Evolutionary conservation across 2,329 filamentous ascomycete species (phyloP), one percentile per base, ranked within the genome.

Genomic region (Fusarium keratoplasticum): DNA sequence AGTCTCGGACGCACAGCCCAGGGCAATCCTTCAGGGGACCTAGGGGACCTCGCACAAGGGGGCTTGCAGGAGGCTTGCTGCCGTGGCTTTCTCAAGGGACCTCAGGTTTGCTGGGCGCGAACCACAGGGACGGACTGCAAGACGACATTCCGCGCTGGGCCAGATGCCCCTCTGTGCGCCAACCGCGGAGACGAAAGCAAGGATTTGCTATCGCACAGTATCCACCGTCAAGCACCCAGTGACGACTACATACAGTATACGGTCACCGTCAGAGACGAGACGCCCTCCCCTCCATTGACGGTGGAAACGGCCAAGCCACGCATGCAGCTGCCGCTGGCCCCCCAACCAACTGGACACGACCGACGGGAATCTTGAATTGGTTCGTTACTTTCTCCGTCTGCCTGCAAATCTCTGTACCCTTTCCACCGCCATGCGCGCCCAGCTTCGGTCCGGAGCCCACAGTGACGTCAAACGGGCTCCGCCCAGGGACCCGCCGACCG

Each of bases 391-490:
- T 25, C 14, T 61, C 35, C 68, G 20, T 29, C 20, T 59, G 9
- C 20, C 33, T 59, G 35, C 35, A 59, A 61, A 47, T 35, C 40
- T 35, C 16, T 44, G 52, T 50, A 18, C 63, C 62, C n/a, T 47
- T 61, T 61, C 29, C 40, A 50, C 27, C 60, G 31, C 60, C 25
- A 27, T 54, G 33, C 14, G 44, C 40, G 68, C 68, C 71, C 61
- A 69, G 65, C 71, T 74, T 74, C 72, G 72, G 72, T 74, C 72
- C 72, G 72, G 74, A 65, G 40, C 50, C 54, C 70, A 74, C 66
- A 35, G 60, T 82, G 81, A 82, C 81, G 80, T 82, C 79, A 81
- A 71, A 11, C 0, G 25, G 29, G 47, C 20, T 59, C 74, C 73
- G 70, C 75, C 64, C 67, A 71, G 63, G 61, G 62, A 58, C 63